Evolutionary conservation across 2,329 filamentous ascomycete species (phyloP).

Genomic region (Trichophyton rubrum): DNA sequence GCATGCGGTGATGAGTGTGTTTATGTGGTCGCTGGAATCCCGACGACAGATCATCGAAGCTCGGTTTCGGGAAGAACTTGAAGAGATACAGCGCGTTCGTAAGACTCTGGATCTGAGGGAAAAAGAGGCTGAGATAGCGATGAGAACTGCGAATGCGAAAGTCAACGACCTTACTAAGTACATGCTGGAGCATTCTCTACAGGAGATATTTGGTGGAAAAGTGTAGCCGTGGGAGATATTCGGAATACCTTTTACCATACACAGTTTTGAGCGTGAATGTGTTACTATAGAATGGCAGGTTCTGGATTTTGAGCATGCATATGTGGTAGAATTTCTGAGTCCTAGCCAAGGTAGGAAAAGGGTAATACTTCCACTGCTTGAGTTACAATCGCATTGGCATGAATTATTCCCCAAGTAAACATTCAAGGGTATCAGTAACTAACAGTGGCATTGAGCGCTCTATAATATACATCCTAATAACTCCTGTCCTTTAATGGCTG

Average conservation of each 20-base stretch:
- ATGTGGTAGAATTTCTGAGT: too few species aligned
- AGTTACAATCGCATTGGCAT: not conserved
- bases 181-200: not conserved
- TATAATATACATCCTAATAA: constrained; percentile 31
- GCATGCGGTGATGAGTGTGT: not conserved
- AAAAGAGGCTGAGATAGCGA: not conserved
- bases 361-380: too few species aligned
- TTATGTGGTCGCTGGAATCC: not conserved
- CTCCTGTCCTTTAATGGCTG: constrained; percentile 32
- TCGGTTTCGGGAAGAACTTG: not conserved
- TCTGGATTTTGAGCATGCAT: too few species aligned
- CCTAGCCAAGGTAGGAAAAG: too few species aligned
- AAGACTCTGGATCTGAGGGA: not conserved
- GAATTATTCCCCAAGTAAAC: not conserved
- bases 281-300: too few species aligned
- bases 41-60: not conserved
- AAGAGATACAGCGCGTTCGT: not conserved
- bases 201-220: not conserved
- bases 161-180: not conserved
- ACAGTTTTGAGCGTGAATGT: too few species aligned
- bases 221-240: not conserved
- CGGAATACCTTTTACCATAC: too few species aligned
- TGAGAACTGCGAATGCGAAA: not conserved
- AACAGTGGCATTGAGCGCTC: constrained; percentile 5
- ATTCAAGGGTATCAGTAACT: not conserved